A percentile compares a stretch with the other conserved stretches of the same genome.
Conservation (phyloP, 2,329 filamentous ascomycete species). For the Ustulina deusta region DNA sequence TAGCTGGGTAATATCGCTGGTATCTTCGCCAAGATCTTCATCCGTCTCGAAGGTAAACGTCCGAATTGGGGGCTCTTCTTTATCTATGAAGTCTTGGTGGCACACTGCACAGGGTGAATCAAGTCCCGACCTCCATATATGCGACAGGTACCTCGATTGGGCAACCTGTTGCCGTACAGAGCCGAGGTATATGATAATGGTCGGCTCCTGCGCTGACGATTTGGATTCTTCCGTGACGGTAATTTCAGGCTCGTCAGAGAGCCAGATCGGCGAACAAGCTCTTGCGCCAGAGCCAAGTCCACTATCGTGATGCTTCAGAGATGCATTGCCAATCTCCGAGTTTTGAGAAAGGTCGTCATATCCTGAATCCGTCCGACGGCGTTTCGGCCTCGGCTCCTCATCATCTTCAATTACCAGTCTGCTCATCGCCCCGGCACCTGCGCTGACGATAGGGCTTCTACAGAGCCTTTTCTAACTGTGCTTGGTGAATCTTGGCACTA, state of each 20-base stretch:
- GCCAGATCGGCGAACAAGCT: slow-evolving; percentile 29
- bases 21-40: slow-evolving; percentile 30
- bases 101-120: slow-evolving; percentile 30
- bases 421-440: slow-evolving; percentile 7
- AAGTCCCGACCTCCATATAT: slow-evolving; percentile 30
- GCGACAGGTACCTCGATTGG: slow-evolving; percentile 32
- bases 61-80: slow-evolving; percentile 29
- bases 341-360: slow-evolving; percentile 26
- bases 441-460: neutral
- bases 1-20: slow-evolving; percentile 29
- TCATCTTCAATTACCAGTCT: slow-evolving; percentile 1
- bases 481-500: neutral
- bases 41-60: slow-evolving; percentile 31
- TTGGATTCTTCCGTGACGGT: slow-evolving; percentile 26
- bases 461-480: neutral
- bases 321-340: slow-evolving; percentile 8
- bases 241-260: slow-evolving; percentile 33
- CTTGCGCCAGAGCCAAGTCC: slow-evolving; percentile 28
- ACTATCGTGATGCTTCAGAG: slow-evolving; percentile 25
- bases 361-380: slow-evolving; percentile 32
- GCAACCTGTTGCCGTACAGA: slow-evolving; percentile 29
- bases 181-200: slow-evolving; percentile 29
- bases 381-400: slow-evolving; percentile 24
- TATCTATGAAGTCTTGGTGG: slow-evolving; percentile 18
- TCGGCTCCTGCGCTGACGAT: slow-evolving; percentile 15